Conservation (phyloP, 202 grass and related monocot species). For the Dendrocalamus latiflorus region DNA sequence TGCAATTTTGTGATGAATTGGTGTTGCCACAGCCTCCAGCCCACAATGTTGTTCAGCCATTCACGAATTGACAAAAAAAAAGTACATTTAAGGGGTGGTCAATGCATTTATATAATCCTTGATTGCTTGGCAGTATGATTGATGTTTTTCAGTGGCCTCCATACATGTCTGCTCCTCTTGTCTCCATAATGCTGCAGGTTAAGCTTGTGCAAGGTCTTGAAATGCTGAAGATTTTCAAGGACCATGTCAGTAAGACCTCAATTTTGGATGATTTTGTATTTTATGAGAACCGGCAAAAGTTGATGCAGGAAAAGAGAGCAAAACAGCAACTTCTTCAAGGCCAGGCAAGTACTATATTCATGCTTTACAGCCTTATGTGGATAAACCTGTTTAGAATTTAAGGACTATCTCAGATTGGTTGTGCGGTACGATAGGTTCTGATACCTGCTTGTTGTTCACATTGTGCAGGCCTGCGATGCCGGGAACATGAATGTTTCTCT, state of each 20-base stretch:
- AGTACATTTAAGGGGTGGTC: background rate
- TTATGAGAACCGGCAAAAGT: conserved; percentile 22
- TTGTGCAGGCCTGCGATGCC: conserved; percentile 39
- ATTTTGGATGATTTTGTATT: conserved; percentile 91
- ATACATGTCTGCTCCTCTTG: background rate
- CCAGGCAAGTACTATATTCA: conserved; percentile 43
- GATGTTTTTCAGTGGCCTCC: background rate
- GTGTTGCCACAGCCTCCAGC: background rate
- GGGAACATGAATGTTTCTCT: conserved; percentile 26
- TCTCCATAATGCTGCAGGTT: conserved; percentile 46
- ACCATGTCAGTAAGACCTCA: conserved; percentile 75
- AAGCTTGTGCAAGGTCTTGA: conserved; percentile 92
- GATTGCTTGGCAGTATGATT: background rate
- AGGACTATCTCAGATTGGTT: background rate
- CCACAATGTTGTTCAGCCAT: background rate
- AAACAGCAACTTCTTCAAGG: conserved; percentile 66
- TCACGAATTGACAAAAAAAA: background rate
- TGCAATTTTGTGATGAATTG: background rate
- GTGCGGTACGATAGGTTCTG: background rate
- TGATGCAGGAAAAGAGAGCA: conserved; percentile 89
- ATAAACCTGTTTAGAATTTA: background rate
- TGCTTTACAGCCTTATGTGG: background rate
- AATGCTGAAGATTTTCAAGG: conserved; percentile 94
- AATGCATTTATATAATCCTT: background rate
- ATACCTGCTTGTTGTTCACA: conserved; percentile 3